Evolutionary conservation across 2,329 filamentous ascomycete species (phyloP).

Genomic region (Orbilia blumenaviensis): DNA sequence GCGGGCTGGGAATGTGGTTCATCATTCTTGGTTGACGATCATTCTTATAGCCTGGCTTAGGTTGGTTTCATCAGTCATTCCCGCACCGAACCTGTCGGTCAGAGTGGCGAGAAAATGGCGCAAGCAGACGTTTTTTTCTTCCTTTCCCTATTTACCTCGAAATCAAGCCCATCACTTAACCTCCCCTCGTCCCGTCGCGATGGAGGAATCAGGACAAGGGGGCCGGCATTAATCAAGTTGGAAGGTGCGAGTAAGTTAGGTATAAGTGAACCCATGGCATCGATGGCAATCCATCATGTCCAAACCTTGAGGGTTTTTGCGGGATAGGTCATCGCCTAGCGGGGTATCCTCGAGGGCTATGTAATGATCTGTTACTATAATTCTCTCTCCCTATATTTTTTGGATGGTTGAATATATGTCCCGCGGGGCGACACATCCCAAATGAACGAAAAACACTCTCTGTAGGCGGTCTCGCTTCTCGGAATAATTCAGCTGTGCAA

Average conservation of each 20-base stretch:
- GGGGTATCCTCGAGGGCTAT: slow-evolving; percentile 1
- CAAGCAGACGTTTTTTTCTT: background rate
- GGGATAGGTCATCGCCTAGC: slow-evolving; percentile 26
- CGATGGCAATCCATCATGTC: slow-evolving; percentile 4
- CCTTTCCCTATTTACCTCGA: too few relatives aligned
- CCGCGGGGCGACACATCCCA: background rate
- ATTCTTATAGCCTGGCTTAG: slow-evolving; percentile 7
- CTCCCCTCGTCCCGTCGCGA: slow-evolving; percentile 2
- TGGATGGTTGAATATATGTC: background rate
- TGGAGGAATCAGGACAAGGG: slow-evolving; percentile 7
- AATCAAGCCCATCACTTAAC: background rate
- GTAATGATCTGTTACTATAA: background rate
- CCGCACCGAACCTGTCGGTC: slow-evolving; percentile 14
- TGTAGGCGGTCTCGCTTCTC: slow-evolving; percentile 40
- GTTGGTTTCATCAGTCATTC: slow-evolving; percentile 11
- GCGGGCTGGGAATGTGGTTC: background rate
- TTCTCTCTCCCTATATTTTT: background rate
- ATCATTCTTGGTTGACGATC: slow-evolving; percentile 1
- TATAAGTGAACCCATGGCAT: slow-evolving; percentile 32
- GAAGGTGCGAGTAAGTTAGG: slow-evolving; percentile 25
- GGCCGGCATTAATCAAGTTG: background rate
- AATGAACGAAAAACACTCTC: too few relatives aligned
- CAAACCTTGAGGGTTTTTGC: slow-evolving; percentile 37
- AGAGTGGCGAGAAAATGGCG: slow-evolving; percentile 50
- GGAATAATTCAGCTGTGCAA: slow-evolving; percentile 37